phyloP scores from a whole-genome alignment of 108 stramenopile genomes.

The Stephanodiscus triporus region DNA sequence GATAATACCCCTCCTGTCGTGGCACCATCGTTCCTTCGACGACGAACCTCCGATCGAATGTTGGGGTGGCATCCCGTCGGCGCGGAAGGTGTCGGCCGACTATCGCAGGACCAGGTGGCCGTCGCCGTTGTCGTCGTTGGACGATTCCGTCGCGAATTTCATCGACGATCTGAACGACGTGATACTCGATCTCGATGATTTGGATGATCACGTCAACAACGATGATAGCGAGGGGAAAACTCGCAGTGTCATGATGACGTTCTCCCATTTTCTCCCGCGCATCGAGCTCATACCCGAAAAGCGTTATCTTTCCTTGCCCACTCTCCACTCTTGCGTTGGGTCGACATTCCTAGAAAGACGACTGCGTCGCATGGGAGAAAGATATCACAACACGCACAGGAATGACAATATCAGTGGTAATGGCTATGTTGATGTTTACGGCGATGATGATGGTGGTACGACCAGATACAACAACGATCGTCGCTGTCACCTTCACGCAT shows the following conservation, averaged over 20 bases:
- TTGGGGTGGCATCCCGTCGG: slow-evolving; percentile 46
- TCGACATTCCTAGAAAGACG: slow-evolving; percentile 35
- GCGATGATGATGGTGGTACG: neutral
- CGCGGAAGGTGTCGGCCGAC: slow-evolving; percentile 35
- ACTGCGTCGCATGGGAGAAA: slow-evolving; percentile 15
- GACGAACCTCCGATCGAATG: slow-evolving; percentile 42
- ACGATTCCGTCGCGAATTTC: slow-evolving; percentile 46
- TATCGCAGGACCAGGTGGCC: slow-evolving; percentile 45
- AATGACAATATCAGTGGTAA: neutral
- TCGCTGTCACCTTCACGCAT: slow-evolving; percentile 34
- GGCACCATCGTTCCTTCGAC: slow-evolving; percentile 49
- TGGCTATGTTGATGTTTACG: neutral
- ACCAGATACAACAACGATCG: neutral
- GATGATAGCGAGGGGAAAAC: neutral
- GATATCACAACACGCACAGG: neutral
- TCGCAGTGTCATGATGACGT: slow-evolving; percentile 25
- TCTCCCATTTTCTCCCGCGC: slow-evolving; percentile 45
- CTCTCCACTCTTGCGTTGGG: slow-evolving; percentile 37
- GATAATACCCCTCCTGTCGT: slow-evolving; percentile 43
- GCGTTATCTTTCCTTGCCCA: slow-evolving; percentile 41
- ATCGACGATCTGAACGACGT: slow-evolving; percentile 47
- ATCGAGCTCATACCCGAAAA: slow-evolving; percentile 50
- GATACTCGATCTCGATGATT: slow-evolving; percentile 30
- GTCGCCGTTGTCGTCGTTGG: slow-evolving; percentile 32
- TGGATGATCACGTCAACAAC: neutral